These are phyloP conservation scores for Corymbia citriodora DNA, from an alignment of 441 rosid genomes.

Conservation along the genomic window DNA sequence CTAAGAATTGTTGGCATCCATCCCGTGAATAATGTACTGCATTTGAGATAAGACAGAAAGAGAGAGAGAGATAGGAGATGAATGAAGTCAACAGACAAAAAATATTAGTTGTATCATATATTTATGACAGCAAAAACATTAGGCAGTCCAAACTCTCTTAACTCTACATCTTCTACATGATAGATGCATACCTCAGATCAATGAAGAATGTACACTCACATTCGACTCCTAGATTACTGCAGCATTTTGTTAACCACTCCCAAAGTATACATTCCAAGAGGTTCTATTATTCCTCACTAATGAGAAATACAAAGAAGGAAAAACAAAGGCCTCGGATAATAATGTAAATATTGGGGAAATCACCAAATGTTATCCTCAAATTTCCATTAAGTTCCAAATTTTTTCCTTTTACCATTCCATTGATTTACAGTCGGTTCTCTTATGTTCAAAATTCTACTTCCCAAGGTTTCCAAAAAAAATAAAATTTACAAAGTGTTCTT, in stretches of 20 bases:
- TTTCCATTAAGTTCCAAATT: not conserved
- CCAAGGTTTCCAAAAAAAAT: not conserved
- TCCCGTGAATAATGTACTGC: slow-evolving; percentile 77
- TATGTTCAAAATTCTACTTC: not conserved
- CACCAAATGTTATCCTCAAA: not conserved
- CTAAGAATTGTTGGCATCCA: slow-evolving; percentile 89
- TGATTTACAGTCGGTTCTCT: not conserved
- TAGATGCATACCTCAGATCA: not conserved
- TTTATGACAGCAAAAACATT: not conserved
- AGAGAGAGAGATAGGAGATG: not conserved
- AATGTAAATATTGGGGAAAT: not conserved
- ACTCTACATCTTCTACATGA: not conserved
- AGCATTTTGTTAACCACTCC: not conserved
- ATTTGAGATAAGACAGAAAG: not conserved
- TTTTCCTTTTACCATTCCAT: not conserved
- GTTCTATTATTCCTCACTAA: not conserved
- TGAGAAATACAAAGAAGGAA: not conserved
- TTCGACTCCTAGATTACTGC: not conserved
- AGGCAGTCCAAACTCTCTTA: not conserved
- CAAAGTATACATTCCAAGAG: not conserved
- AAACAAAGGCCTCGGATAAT: not conserved
- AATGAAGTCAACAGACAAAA: not conserved
- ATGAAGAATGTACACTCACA: not conserved
- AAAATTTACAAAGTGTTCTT: not conserved
- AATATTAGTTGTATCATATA: not conserved